Conservation (phyloP, 169 alveolate genomes). For the Cryptosporidium ubiquitum region DNA sequence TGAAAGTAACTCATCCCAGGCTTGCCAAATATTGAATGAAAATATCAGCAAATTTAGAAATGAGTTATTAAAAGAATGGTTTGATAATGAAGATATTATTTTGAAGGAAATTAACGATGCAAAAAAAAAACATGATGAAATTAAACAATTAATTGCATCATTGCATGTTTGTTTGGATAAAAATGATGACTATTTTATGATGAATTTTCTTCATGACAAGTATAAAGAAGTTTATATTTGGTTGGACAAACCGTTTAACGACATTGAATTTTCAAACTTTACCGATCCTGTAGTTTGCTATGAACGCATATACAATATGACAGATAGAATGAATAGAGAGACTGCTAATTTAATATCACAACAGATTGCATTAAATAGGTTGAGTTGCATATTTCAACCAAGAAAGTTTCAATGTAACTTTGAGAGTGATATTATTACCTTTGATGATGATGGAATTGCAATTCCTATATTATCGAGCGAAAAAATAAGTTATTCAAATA, state of each 20-base stretch:
- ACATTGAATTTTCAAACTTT: slow-evolving; percentile 21
- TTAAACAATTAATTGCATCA: slow-evolving; percentile 30
- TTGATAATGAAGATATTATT: slow-evolving; percentile 59
- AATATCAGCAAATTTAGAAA: slow-evolving; percentile 17
- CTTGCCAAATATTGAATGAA: slow-evolving; percentile 58
- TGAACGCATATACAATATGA: slow-evolving; percentile 45
- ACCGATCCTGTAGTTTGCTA: slow-evolving; percentile 68
- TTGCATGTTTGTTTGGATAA: slow-evolving; percentile 16
- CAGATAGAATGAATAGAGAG: slow-evolving; percentile 57
- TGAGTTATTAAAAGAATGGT: slow-evolving; percentile 65
- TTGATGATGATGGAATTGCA: slow-evolving; percentile 71
- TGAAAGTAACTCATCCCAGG: slow-evolving; percentile 28
- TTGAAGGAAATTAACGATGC: slow-evolving; percentile 62
- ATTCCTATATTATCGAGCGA: slow-evolving; percentile 61
- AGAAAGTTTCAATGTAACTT: slow-evolving; percentile 72
- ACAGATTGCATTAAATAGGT: slow-evolving; percentile 52
- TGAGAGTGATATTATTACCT: slow-evolving; percentile 70
- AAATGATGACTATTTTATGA: slow-evolving; percentile 61
- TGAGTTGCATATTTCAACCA: slow-evolving; percentile 72
- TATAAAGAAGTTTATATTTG: slow-evolving; percentile 57
- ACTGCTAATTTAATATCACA: slow-evolving; percentile 53
- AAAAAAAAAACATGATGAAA: slow-evolving; percentile 47
- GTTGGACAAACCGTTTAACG: slow-evolving; percentile 66
- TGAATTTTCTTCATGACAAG: slow-evolving; percentile 57
- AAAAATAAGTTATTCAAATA: slow-evolving; percentile 39